Percentiles rank a stretch among this genome's conserved stretches.
Evolutionary conservation across 345 rosid genomes (phyloP).

Genomic region (Acer negundo): DNA sequence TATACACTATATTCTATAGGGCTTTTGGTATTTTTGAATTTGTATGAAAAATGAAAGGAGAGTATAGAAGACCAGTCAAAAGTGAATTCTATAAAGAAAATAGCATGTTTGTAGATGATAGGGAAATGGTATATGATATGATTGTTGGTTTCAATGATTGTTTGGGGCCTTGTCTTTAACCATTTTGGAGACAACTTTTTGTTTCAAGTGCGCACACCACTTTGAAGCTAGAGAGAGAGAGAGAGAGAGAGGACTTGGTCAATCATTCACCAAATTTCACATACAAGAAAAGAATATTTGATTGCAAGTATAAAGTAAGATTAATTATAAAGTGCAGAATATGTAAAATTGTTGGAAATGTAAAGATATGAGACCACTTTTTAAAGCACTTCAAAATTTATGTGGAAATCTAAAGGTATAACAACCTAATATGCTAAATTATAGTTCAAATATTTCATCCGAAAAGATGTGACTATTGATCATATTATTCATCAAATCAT

Average conservation of each 20-base stretch:
- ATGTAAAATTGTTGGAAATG: background rate
- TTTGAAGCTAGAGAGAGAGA: background rate
- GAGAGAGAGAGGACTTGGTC: constrained; percentile 1
- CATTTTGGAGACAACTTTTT: constrained; percentile 16
- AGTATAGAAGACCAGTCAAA: constrained; percentile 48
- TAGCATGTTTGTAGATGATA: constrained; percentile 18
- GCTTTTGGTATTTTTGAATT: background rate
- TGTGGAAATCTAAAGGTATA: background rate
- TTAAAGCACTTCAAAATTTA: background rate
- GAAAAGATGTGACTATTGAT: too few species aligned
- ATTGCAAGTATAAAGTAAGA: background rate
- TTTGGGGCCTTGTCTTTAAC: constrained; percentile 14
- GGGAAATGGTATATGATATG: constrained; percentile 28
- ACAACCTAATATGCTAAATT: background rate
- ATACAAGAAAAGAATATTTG: constrained; percentile 1
- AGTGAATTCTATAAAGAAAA: constrained; percentile 18
- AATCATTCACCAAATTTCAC: constrained; percentile 1
- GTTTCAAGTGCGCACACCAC: constrained; percentile 24
- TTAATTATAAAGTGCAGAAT: background rate
- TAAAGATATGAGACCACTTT: background rate
- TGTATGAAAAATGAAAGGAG: background rate
- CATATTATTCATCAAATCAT: background rate
- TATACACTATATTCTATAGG: too few species aligned
- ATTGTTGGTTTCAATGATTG: constrained; percentile 37
- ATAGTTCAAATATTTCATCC: background rate